Conservation (phyloP, 805 yeast genomes). For the Candida piceae region DNA sequence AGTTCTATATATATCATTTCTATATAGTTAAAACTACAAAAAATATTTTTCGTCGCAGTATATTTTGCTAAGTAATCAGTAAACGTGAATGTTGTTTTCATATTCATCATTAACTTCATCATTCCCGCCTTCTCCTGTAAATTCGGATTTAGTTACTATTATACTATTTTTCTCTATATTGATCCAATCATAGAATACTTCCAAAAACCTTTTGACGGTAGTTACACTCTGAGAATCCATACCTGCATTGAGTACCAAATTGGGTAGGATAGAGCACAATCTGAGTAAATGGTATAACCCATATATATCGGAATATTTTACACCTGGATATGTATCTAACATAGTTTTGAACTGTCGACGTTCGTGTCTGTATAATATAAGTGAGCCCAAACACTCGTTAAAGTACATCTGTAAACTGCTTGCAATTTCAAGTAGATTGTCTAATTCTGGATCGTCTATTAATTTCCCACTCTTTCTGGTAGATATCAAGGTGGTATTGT, state of each 20-base stretch:
- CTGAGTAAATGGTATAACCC: conserved; percentile 83
- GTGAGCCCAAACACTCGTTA: conserved; percentile 63
- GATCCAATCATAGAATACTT: conserved; percentile 49
- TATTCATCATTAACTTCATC: conserved; percentile 24
- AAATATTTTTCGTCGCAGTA: too few relatives aligned
- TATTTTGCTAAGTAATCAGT: background rate
- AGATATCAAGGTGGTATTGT: too few relatives aligned
- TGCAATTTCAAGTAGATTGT: conserved; percentile 61
- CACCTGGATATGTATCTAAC: conserved; percentile 23
- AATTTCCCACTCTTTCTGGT: conserved; percentile 31
- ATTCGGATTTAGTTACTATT: conserved; percentile 30
- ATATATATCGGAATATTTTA: conserved; percentile 43
- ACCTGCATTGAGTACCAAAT: conserved; percentile 67
- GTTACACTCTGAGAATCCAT: conserved; percentile 74
- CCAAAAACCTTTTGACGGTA: conserved; percentile 50
- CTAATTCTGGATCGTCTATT: conserved; percentile 36
- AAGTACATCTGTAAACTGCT: conserved; percentile 70
- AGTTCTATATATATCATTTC: too few relatives aligned
- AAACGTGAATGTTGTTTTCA: conserved; percentile 43
- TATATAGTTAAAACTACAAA: too few relatives aligned
- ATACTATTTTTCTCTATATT: conserved; percentile 35
- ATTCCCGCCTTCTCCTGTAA: background rate
- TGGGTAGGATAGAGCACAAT: conserved; percentile 74
- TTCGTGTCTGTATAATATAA: conserved; percentile 71
- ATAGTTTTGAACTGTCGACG: conserved; percentile 64